phyloP scores from a whole-genome alignment of 495 filamentous ascomycete genomes.

The Neurospora sp. region DNA sequence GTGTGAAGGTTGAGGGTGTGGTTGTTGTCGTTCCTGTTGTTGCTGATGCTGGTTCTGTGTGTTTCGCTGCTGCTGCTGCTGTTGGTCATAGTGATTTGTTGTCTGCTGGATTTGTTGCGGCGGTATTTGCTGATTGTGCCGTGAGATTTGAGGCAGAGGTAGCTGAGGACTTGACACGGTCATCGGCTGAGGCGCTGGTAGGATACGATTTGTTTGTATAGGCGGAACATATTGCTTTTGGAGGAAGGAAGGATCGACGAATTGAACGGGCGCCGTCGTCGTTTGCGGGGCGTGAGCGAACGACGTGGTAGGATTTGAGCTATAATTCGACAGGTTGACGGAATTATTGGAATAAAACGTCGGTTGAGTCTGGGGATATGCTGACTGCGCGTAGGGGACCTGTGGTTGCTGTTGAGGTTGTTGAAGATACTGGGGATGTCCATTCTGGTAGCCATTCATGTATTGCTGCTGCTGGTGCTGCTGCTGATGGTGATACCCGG shows the following conservation, averaged over 20 bases:
- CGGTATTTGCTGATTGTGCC: conserved; percentile 13
- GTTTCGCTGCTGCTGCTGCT: conserved; percentile 6
- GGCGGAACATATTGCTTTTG: background rate
- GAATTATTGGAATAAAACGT: background rate
- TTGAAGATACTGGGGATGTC: conserved; percentile 6
- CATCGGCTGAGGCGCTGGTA: background rate
- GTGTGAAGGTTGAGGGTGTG: conserved; percentile 9
- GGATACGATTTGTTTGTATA: background rate
- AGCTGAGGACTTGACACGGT: background rate
- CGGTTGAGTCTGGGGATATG: background rate
- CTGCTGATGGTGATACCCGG: conserved; percentile 6
- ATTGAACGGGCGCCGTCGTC: background rate
- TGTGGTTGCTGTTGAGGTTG: conserved; percentile 13
- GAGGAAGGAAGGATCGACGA: background rate
- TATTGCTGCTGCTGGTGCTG: conserved; percentile 10
- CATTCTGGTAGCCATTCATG: conserved; percentile 7
- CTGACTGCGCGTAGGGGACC: conserved; percentile 15
- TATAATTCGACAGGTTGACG: background rate
- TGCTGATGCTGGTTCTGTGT: conserved; percentile 9
- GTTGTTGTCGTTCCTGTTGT: conserved; percentile 12
- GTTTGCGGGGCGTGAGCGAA: background rate
- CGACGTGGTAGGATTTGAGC: background rate
- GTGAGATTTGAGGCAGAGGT: conserved; percentile 1
- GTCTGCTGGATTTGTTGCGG: conserved; percentile 9
- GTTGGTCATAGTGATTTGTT: conserved; percentile 2